Evolutionary conservation across 2,329 filamentous ascomycete genomes (phyloP).

Genomic region (Alternaria rosae): DNA sequence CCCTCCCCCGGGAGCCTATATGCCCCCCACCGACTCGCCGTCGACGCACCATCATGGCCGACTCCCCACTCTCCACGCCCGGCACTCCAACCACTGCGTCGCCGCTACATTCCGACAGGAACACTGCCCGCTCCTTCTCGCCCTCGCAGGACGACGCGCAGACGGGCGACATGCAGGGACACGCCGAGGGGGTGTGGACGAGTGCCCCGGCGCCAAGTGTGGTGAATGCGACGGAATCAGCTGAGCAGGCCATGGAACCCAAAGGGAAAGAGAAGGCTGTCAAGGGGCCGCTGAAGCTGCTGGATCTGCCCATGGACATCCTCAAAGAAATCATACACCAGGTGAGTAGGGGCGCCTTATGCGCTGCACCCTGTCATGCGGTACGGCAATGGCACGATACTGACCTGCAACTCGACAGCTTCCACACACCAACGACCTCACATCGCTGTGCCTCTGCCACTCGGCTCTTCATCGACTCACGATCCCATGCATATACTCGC

Average conservation of each 20-base stretch:
- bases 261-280: conserved; percentile 59
- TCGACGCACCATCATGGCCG: conserved; percentile 42
- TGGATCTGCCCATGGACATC: conserved; percentile 81
- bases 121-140: conserved; percentile 25
- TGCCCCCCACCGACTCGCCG: conserved; percentile 32
- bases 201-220: conserved; percentile 14
- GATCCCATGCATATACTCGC: conserved; percentile 80
- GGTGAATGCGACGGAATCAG: conserved; percentile 12
- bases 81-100: conserved; percentile 38
- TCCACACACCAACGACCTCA: conserved; percentile 82
- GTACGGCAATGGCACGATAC: neutral
- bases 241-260: conserved; percentile 52
- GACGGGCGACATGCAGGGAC: conserved; percentile 17
- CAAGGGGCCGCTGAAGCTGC: conserved; percentile 67
- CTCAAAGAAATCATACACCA: conserved; percentile 81
- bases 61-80: conserved; percentile 40
- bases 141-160: conserved; percentile 34
- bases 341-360: conserved; percentile 54
- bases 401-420: conserved; percentile 60
- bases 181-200: conserved; percentile 21
- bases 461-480: conserved; percentile 78
- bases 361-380: neutral
- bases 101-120: conserved; percentile 38
- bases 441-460: conserved; percentile 77
- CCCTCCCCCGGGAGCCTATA: conserved; percentile 38